These are phyloP conservation scores for Peltaster fructicola DNA, from an alignment of 2,329 filamentous ascomycete species.

Conservation along the genomic window DNA sequence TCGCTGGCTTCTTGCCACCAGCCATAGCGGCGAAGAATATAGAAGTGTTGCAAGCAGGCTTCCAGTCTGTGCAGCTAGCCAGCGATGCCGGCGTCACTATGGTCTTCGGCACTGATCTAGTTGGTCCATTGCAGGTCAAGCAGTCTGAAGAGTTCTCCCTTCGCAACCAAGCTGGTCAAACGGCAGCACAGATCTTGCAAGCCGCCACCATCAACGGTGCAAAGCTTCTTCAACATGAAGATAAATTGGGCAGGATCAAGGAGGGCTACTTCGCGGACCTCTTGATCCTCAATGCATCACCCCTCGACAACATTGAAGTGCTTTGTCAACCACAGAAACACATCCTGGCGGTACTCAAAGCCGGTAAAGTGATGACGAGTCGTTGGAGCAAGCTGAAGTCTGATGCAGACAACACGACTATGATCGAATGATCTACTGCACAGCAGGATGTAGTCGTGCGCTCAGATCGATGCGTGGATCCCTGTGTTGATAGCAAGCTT, in stretches of 20 bases:
- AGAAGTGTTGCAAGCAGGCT: conserved; percentile 30
- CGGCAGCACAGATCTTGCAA: conserved; percentile 27
- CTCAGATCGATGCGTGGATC: too few relatives aligned
- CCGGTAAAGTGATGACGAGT: conserved; percentile 30
- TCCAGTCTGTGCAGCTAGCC: conserved; percentile 31
- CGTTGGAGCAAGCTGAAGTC: conserved; percentile 14
- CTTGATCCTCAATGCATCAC: conserved; percentile 34
- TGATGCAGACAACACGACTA: conserved; percentile 4
- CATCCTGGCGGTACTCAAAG: conserved; percentile 36
- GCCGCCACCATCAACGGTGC: conserved; percentile 37
- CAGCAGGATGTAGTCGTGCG: conserved; percentile 1
- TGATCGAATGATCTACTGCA: conserved; percentile 3
- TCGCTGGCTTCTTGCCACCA: conserved; percentile 26
- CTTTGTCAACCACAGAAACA: conserved; percentile 31
- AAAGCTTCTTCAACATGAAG: conserved; percentile 29
- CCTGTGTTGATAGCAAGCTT: too few relatives aligned
- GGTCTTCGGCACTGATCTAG: conserved; percentile 38
- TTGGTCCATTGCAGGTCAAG: conserved; percentile 31
- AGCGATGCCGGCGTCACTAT: conserved; percentile 36
- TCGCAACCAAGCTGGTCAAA: conserved; percentile 26
- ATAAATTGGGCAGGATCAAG: conserved; percentile 32
- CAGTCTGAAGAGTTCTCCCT: conserved; percentile 34
- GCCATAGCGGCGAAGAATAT: conserved; percentile 33
- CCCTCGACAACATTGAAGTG: conserved; percentile 36
- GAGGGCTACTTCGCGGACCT: conserved; percentile 36